Evolutionary conservation across 768 basidiomycete species (phyloP).

Genomic region (Arthromyces matolae): DNA sequence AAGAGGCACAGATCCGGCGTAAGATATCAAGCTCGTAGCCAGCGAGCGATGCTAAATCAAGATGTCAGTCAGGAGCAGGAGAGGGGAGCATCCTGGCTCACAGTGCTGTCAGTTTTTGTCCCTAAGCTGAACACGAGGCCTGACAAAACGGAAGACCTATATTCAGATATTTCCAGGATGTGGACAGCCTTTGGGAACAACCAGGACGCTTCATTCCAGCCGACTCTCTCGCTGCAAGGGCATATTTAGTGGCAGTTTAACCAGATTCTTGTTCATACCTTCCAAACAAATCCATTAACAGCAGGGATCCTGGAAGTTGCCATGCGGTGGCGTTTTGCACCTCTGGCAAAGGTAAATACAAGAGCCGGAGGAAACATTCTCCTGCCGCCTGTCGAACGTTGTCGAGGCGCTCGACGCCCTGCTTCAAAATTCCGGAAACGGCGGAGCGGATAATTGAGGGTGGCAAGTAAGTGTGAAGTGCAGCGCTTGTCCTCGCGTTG

Average conservation of each 20-base stretch:
- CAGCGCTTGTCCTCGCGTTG: constrained; percentile 35
- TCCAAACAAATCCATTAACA: constrained; percentile 53
- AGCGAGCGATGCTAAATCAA: constrained; percentile 62
- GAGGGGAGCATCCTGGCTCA: constrained; percentile 35
- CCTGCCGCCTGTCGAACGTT: constrained; percentile 85
- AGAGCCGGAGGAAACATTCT: constrained; percentile 48
- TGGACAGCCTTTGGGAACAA: constrained; percentile 71
- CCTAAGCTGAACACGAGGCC: constrained; percentile 80
- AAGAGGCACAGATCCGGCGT: constrained; percentile 51
- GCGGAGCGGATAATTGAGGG: constrained; percentile 50
- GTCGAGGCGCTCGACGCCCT: constrained; percentile 87
- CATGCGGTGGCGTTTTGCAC: constrained; percentile 40
- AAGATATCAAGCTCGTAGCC: constrained; percentile 55
- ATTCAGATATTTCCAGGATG: constrained; percentile 58
- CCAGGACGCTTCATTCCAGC: constrained; percentile 74
- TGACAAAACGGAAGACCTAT: constrained; percentile 57
- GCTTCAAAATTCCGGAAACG: constrained; percentile 74
- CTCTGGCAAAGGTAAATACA: constrained; percentile 43
- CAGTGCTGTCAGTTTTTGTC: constrained; percentile 82
- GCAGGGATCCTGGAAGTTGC: constrained; percentile 43
- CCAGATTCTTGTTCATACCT: constrained; percentile 33
- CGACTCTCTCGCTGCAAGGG: constrained; percentile 34
- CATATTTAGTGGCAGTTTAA: too few relatives aligned
- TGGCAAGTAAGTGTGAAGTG: constrained; percentile 60
- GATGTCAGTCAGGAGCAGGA: constrained; percentile 3